Evolutionary conservation across 2,329 filamentous ascomycete species (phyloP).

Genomic region (Diaporthe sp.): DNA sequence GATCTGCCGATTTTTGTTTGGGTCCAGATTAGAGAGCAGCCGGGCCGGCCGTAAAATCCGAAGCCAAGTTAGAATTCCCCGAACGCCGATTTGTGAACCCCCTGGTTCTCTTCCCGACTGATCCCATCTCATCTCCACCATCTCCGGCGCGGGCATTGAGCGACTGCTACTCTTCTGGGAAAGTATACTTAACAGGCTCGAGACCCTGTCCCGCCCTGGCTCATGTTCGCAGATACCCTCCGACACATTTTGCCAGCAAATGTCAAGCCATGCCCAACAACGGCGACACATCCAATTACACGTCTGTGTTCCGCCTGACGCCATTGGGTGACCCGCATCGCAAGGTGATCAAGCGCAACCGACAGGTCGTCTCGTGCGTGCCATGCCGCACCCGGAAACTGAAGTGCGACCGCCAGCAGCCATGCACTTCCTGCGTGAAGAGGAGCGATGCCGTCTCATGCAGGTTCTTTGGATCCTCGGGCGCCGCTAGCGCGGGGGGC

Average conservation of each 20-base stretch:
- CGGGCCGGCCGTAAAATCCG: constrained; percentile 32
- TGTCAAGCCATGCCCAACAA: constrained; percentile 38
- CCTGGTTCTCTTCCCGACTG: constrained; percentile 11
- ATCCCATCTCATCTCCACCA: constrained; percentile 30
- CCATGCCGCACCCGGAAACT: constrained; percentile 59
- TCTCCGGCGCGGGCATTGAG: constrained; percentile 13
- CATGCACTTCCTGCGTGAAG: constrained; percentile 56
- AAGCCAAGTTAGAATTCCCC: constrained; percentile 23
- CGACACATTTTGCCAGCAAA: background rate
- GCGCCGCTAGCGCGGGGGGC: background rate
- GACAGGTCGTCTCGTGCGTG: constrained; percentile 57
- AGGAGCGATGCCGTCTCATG: constrained; percentile 53
- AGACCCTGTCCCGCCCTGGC: background rate
- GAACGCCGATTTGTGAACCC: constrained; percentile 18
- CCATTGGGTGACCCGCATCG: constrained; percentile 48
- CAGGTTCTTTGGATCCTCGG: constrained; percentile 47
- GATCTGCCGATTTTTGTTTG: constrained; percentile 4
- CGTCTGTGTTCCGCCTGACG: constrained; percentile 55
- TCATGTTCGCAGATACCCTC: background rate
- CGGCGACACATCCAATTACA: constrained; percentile 42
- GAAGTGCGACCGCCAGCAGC: constrained; percentile 57
- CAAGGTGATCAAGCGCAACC: constrained; percentile 53
- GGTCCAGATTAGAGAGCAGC: constrained; percentile 10
- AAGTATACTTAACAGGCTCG: constrained; percentile 11
- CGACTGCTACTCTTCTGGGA: constrained; percentile 27